Percentiles rank a stretch among this genome's conserved stretches.
Evolutionary conservation across 371 early-diverging fungal genomes (phyloP).

Genomic region (Mucor plumbeus): DNA sequence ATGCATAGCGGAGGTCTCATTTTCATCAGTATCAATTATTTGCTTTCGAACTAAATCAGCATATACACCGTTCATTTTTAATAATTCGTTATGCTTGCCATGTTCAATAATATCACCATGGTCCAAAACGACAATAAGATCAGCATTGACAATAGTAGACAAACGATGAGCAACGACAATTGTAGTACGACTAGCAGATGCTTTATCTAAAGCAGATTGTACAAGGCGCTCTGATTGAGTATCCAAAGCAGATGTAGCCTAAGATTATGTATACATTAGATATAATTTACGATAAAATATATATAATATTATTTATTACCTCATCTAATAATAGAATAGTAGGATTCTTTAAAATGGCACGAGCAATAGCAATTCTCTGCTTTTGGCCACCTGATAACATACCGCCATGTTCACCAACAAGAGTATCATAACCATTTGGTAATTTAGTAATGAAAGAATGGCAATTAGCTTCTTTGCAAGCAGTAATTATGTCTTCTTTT

Average conservation of each 20-base stretch:
- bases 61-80: conserved; percentile 47
- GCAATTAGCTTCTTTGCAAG: conserved; percentile 74
- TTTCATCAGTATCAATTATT: neutral
- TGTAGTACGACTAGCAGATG: conserved; percentile 75
- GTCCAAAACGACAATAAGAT: conserved; percentile 77
- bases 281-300: neutral
- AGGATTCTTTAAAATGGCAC: conserved; percentile 74
- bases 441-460: conserved; percentile 68
- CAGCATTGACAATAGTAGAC: conserved; percentile 74
- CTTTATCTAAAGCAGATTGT: conserved; percentile 73
- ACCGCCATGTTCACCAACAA: no score
- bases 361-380: conserved; percentile 43
- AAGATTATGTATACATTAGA: conserved; percentile 17
- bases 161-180: conserved; percentile 89
- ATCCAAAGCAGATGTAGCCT: conserved; percentile 80
- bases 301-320: conserved; percentile 20
- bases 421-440: conserved; percentile 47
- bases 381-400: no score
- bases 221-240: conserved; percentile 74
- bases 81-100: conserved; percentile 67
- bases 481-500: conserved; percentile 61
- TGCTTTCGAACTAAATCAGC: conserved; percentile 56
- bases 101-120: conserved; percentile 68
- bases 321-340: conserved; percentile 77
- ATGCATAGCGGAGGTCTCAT: no score